Conservation (phyloP, 2,329 filamentous ascomycete genomes). For the Clarireedia sp. region DNA sequence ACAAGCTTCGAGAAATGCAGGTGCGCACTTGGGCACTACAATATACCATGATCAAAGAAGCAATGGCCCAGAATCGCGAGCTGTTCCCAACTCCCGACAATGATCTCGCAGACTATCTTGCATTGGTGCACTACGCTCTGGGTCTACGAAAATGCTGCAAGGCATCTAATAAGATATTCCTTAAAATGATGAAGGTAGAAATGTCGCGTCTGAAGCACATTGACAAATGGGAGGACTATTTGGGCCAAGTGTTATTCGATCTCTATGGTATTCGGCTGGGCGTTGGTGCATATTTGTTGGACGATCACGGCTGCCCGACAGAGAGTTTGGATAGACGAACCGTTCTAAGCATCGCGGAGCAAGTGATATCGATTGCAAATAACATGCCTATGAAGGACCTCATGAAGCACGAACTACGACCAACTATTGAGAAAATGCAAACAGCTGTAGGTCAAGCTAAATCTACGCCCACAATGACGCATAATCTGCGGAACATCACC, state of each 20-base stretch:
- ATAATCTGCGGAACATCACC: constrained; percentile 78
- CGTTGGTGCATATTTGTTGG: constrained; percentile 54
- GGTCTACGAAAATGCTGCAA: constrained; percentile 83
- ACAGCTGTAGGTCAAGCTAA: constrained; percentile 75
- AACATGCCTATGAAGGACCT: constrained; percentile 86
- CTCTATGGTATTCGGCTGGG: constrained; percentile 74
- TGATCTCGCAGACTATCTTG: constrained; percentile 70
- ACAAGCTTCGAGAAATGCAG: constrained; percentile 77
- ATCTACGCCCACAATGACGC: constrained; percentile 69
- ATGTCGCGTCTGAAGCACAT: constrained; percentile 67
- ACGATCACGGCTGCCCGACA: constrained; percentile 71
- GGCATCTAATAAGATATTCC: constrained; percentile 74
- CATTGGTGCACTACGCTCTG: constrained; percentile 73
- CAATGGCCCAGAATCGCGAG: constrained; percentile 56
- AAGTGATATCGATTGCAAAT: constrained; percentile 71
- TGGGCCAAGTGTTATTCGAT: constrained; percentile 78
- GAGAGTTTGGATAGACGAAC: constrained; percentile 75
- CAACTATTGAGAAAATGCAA: constrained; percentile 88
- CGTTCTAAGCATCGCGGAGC: constrained; percentile 74
- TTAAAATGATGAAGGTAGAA: constrained; percentile 83
- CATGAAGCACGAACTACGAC: constrained; percentile 82
- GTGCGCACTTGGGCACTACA: constrained; percentile 82
- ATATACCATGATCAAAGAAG: constrained; percentile 72
- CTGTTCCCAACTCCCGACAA: constrained; percentile 59
- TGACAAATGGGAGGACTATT: constrained; percentile 77